These are phyloP conservation scores for Paramecium sexaurelia DNA, from an alignment of 73 alveolate species.

Conservation along the genomic window DNA sequence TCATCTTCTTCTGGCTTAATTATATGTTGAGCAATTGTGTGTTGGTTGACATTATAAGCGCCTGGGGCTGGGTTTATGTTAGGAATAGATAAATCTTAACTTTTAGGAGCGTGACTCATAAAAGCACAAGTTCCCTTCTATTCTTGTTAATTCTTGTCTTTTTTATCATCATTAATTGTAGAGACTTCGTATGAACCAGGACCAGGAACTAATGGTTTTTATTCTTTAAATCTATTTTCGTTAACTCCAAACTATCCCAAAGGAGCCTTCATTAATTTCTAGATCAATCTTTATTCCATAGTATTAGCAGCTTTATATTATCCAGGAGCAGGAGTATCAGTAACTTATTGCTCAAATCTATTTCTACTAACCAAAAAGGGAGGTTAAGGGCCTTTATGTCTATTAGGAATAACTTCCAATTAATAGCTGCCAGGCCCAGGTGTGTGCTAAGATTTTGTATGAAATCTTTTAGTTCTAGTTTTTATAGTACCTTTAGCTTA, in stretches of 20 bases:
- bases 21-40: constrained; percentile 19
- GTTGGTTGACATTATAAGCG: not conserved
- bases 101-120: constrained; percentile 28
- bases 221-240: constrained; percentile 31
- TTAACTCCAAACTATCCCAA: constrained; percentile 49
- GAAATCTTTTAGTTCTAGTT: not conserved
- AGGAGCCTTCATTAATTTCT: not conserved
- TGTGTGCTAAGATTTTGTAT: not conserved
- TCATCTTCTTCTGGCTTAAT: constrained; percentile 60
- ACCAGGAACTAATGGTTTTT: constrained; percentile 1
- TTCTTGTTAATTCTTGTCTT: not conserved
- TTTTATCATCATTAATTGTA: not conserved
- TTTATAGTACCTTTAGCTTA: not conserved
- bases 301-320: not conserved
- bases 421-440: constrained; percentile 42
- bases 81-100: not conserved
- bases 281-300: not conserved
- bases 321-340: not conserved
- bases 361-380: not conserved
- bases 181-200: constrained; percentile 42
- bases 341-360: not conserved
- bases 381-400: not conserved
- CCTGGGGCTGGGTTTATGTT: constrained; percentile 60
- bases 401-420: not conserved
- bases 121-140: not conserved